phyloP scores from a whole-genome alignment of 2,329 filamentous ascomycete genomes.

The Clonostachys sp. region DNA sequence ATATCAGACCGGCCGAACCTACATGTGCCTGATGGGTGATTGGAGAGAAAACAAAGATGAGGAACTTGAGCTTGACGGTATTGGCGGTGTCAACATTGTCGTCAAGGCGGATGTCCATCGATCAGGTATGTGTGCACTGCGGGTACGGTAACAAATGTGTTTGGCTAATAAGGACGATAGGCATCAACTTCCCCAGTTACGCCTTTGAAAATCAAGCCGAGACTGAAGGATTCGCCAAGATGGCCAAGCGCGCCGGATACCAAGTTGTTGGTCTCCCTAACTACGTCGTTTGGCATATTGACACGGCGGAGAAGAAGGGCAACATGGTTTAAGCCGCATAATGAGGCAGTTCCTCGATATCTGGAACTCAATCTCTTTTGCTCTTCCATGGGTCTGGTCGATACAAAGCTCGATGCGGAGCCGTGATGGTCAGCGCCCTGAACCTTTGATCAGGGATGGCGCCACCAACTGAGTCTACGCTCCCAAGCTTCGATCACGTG shows the following conservation, averaged over 20 bases:
- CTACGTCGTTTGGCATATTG: conserved; percentile 98
- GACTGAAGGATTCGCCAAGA: conserved; percentile 97
- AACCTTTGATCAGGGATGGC: no score
- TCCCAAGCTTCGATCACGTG: no score
- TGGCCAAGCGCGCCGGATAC: conserved; percentile 95
- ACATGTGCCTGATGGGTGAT: conserved; percentile 90
- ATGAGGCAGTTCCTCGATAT: conserved; percentile 17
- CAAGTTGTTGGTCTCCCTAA: conserved; percentile 90
- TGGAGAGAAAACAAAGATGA: conserved; percentile 89
- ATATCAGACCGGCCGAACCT: conserved; percentile 82
- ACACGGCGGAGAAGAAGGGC: conserved; percentile 90
- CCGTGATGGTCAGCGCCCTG: no score
- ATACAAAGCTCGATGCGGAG: no score
- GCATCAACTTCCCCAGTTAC: conserved; percentile 96
- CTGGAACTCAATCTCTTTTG: background rate
- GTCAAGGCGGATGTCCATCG: conserved; percentile 98
- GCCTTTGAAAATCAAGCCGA: conserved; percentile 98
- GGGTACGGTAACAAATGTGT: no score
- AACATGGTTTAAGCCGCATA: conserved; percentile 41
- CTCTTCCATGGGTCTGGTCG: background rate
- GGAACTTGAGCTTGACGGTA: conserved; percentile 88
- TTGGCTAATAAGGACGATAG: conserved; percentile 33
- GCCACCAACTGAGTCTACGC: no score
- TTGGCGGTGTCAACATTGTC: conserved; percentile 94
- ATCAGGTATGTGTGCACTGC: conserved; percentile 56